Base-by-base conservation (phyloP, 2,329 filamentous ascomycete genomes). In the Trichoderma simmonsii region DNA sequence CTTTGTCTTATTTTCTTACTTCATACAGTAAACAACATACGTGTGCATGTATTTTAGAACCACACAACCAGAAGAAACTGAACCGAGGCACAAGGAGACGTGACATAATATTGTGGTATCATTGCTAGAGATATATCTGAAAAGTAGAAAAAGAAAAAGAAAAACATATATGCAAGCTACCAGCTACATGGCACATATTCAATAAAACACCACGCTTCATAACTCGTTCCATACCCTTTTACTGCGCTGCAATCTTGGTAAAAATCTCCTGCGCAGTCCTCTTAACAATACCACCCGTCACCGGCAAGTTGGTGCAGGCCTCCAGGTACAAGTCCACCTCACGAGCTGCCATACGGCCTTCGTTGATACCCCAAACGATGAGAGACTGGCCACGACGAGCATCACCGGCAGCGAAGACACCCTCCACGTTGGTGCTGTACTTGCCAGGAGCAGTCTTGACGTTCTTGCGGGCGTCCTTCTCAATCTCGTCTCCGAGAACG, bases 341-440 rank as follows among this genome's bases (percentile, higher is more conserved):
- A 74, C 95, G 92, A 78, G 95, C 95, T 77, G 92, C 92, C 85
- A 96, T 93, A 77, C 95, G 93, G 78, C 95, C 95, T 85, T 98
- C 95, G 81, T 98, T 98, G 86, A 98, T 98, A 81, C 95, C 95
- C 94, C 95, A 98, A 76, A 98, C 95, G 83, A 98, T 98, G 72
- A 98, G 86, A 71, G 94, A 97, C 85, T 98, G 95, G 71, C 95
- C 95, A 79, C 95, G 92, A 73, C 95, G 92, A 83, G 95, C 98
- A 83, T 98, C 95, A 83, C 95, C 95, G 73, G 95, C 95, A 73
- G 95, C 94, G 81, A 97, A 98, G 67, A 98, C 91, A 75, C 95
- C 95, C 18, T 92, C 88, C 28, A 97, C 82, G 80, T 95, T 98
- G 79, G 95, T 98, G 78, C 88, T 88, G 83, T 98, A 98, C 80